A percentile compares a stretch with the other conserved stretches of the same genome.
These are phyloP conservation scores for Solioccasus polychromus DNA, from an alignment of 768 basidiomycete species.

Conservation along the genomic window DNA sequence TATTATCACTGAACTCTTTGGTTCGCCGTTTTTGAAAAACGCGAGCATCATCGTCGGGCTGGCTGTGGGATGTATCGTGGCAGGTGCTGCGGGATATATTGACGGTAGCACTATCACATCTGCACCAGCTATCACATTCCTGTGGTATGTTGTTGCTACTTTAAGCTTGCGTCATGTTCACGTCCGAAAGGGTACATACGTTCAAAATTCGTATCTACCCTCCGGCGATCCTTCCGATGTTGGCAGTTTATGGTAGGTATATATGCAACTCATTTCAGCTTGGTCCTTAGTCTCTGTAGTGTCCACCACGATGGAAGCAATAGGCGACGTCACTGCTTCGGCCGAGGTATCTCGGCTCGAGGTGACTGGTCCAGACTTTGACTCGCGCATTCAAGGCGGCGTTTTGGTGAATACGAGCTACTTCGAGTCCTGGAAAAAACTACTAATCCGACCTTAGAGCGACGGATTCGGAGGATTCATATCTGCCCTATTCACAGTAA, in stretches of 20 bases:
- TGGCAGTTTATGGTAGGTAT: constrained; percentile 52
- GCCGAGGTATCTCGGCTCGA: constrained; percentile 77
- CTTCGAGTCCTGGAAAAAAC: neutral
- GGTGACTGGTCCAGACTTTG: constrained; percentile 74
- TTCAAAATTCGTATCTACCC: constrained; percentile 78
- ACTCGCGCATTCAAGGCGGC: constrained; percentile 80
- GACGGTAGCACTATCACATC: constrained; percentile 59
- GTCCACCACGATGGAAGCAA: constrained; percentile 78
- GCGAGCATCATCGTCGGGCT: constrained; percentile 74
- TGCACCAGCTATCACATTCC: constrained; percentile 77
- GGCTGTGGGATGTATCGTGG: constrained; percentile 75
- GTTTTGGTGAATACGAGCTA: constrained; percentile 47
- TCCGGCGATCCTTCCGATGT: constrained; percentile 61
- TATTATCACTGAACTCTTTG: constrained; percentile 77
- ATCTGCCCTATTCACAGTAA: constrained; percentile 77
- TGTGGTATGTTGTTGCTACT: constrained; percentile 46
- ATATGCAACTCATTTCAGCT: neutral
- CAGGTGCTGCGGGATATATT: constrained; percentile 78
- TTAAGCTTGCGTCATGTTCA: neutral
- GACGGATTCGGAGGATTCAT: constrained; percentile 82
- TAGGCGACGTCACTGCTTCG: constrained; percentile 81
- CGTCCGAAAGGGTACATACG: constrained; percentile 53
- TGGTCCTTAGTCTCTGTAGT: constrained; percentile 37
- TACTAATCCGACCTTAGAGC: constrained; percentile 35
- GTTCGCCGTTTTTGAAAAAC: constrained; percentile 83